These are phyloP conservation scores for Venturia carpophila DNA, from an alignment of 2,329 filamentous ascomycete genomes.

Conservation along the genomic window DNA sequence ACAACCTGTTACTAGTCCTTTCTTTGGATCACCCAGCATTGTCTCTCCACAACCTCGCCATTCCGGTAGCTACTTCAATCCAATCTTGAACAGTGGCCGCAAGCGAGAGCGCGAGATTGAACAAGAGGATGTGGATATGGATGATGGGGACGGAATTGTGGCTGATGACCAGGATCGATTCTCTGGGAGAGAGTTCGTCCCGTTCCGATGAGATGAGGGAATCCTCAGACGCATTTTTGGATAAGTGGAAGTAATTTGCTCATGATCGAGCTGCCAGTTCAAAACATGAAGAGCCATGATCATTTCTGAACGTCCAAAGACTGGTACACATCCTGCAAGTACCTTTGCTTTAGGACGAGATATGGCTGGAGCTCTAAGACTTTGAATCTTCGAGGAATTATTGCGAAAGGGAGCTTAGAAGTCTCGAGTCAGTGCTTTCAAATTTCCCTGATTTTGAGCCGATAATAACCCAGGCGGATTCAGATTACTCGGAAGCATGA, in stretches of 20 bases:
- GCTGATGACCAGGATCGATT: conserved; percentile 15
- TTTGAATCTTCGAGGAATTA: not conserved
- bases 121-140: conserved; percentile 18
- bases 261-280: not conserved
- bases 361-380: not conserved
- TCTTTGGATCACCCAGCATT: not conserved
- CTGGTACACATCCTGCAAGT: not conserved
- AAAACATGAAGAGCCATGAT: not conserved
- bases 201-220: conserved; percentile 1
- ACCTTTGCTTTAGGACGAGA: not conserved
- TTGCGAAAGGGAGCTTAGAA: not conserved
- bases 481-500: not conserved
- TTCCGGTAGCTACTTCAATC: not conserved
- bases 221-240: not conserved
- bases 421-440: not conserved
- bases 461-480: not conserved
- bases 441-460: not conserved
- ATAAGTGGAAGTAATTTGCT: not conserved
- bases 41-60: conserved; percentile 10
- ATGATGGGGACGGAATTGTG: not conserved
- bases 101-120: conserved; percentile 14
- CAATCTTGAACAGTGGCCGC: not conserved
- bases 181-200: not conserved
- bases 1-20: conserved; percentile 4
- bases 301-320: not conserved